Evolutionary conservation across 371 early-diverging fungal genomes (phyloP).

Genomic region (Mucor ambiguus): DNA sequence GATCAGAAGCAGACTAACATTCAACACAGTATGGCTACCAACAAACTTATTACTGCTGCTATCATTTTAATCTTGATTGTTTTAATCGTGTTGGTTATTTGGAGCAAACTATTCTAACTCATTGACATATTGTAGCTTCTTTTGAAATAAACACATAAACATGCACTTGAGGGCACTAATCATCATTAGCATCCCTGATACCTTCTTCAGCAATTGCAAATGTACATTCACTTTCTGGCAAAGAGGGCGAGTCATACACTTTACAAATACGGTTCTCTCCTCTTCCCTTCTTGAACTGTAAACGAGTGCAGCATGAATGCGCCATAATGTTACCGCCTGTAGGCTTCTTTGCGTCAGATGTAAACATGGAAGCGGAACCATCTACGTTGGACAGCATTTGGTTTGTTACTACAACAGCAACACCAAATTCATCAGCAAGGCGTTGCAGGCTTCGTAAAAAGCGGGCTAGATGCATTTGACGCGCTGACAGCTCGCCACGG

Average conservation of each 20-base stretch:
- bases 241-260: constrained; percentile 89
- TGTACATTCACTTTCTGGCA: constrained; percentile 79
- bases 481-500: constrained; percentile 96
- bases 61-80: constrained; percentile 83
- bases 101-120: constrained; percentile 61
- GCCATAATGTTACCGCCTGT: constrained; percentile 99
- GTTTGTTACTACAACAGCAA: constrained; percentile 89
- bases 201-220: constrained; percentile 74
- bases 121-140: neutral
- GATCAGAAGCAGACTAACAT: neutral
- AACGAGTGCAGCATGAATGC: constrained; percentile 82
- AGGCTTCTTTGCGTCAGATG: constrained; percentile 96
- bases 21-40: constrained; percentile 79
- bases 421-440: constrained; percentile 89
- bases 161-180: neutral
- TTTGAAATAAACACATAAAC: constrained; percentile 11
- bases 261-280: constrained; percentile 86
- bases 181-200: constrained; percentile 65
- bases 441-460: constrained; percentile 91
- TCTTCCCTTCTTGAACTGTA: constrained; percentile 85
- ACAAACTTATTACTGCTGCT: constrained; percentile 86
- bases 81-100: constrained; percentile 84
- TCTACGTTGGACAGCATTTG: constrained; percentile 99
- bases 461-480: constrained; percentile 97
- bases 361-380: constrained; percentile 88